Evolutionary conservation across 1,284 basidiomycete genomes (phyloP).

Genomic region (Pseudozyma thailandica): DNA sequence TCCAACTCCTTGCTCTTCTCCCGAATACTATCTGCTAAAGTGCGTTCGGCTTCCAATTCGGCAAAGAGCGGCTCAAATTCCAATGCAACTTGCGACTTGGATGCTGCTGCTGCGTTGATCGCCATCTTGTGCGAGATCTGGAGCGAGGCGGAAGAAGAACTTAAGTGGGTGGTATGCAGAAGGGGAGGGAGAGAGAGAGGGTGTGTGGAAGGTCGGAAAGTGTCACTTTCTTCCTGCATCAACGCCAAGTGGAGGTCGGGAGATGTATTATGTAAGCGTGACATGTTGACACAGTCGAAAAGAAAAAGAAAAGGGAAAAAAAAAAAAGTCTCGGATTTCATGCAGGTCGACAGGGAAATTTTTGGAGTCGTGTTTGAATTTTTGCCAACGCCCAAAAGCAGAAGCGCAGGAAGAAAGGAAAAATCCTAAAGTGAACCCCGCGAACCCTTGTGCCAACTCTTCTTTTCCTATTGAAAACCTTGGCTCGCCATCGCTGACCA

Average conservation of each 20-base stretch:
- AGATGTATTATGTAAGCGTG: slow-evolving; percentile 23
- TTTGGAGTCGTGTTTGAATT: too few relatives aligned
- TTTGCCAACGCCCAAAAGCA: slow-evolving; percentile 2
- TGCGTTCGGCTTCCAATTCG: slow-evolving; percentile 45
- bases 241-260: slow-evolving; percentile 9
- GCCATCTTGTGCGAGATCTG: not conserved
- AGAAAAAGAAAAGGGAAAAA: not conserved
- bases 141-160: not conserved
- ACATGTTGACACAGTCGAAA: not conserved
- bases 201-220: not conserved
- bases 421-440: not conserved
- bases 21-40: slow-evolving; percentile 40
- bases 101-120: not conserved
- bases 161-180: not conserved
- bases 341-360: too few relatives aligned
- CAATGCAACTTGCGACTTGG: not conserved
- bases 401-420: not conserved
- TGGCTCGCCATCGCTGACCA: not conserved
- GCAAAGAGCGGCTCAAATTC: slow-evolving; percentile 46
- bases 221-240: slow-evolving; percentile 9
- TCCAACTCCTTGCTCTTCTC: slow-evolving; percentile 54
- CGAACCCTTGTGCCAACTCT: not conserved
- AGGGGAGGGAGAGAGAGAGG: not conserved
- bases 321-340: not conserved
- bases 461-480: not conserved